Evolutionary conservation across 306 rosid species (phyloP).

Genomic region (Benincasa hispida): DNA sequence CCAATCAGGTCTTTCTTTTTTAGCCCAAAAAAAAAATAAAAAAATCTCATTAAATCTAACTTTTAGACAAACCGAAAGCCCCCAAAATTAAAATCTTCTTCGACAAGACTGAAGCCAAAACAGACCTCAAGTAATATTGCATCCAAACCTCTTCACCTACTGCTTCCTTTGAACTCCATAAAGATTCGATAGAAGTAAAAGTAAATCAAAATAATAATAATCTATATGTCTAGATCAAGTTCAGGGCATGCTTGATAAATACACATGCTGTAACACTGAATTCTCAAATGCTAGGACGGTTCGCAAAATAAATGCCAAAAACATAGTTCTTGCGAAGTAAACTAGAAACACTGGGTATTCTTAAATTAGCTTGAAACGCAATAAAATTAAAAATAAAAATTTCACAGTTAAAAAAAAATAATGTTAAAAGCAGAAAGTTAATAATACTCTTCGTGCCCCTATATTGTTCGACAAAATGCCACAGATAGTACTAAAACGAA

Average conservation of each 20-base stretch:
- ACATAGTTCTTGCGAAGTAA: not conserved
- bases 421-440: not conserved
- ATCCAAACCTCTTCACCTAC: too few species aligned
- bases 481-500: not conserved
- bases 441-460: not conserved
- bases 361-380: not conserved
- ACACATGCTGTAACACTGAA: not conserved
- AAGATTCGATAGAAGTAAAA: too few species aligned
- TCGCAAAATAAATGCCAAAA: not conserved
- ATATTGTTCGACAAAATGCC: conserved; percentile 13
- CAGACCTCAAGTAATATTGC: too few species aligned
- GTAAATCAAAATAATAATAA: too few species aligned
- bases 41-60: too few species aligned
- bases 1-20: too few species aligned
- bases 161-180: too few species aligned
- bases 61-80: too few species aligned
- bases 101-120: too few species aligned
- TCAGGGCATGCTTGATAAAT: not conserved
- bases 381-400: not conserved
- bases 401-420: not conserved
- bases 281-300: not conserved
- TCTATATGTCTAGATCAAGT: not conserved
- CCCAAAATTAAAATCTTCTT: too few species aligned
- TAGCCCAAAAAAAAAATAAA: too few species aligned
- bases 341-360: not conserved